Evolutionary conservation across 331 rosid species (phyloP), one percentile per base, ranked within the genome.

Genomic region (Phaseolus coccineus): DNA sequence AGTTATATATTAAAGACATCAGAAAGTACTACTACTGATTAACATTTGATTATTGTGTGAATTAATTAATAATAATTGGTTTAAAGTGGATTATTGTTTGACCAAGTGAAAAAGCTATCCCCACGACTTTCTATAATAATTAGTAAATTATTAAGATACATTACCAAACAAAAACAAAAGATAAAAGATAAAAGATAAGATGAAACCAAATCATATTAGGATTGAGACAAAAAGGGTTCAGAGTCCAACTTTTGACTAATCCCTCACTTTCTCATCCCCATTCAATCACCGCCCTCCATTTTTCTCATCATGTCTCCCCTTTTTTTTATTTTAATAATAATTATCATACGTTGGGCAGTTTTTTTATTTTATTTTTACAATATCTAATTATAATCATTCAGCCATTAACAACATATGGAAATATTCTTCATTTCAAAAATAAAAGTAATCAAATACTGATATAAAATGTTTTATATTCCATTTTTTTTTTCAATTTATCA

Each of bases 111-210:
- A 72, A 71, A 46, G 71, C 47, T 48, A 44, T 73, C 81, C 57
- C 57, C 71, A 22, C 75, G 76, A 79, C 77, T 83, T 78, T 69
- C 88, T 52, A 82, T 67, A 80, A 71, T 42, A 70, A 84, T 78
- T 78, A 39, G 15, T 69, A 53, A 70, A 77, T 75, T 30, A 59
- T 74, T 47, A 66, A 71, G 65, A 64, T 50, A 15, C 67, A 8
- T 35, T 40, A 10, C 37, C 35, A 48, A 68, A 61, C 61, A 14
- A 65, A 19, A 16, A 52, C 57, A 55, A 69, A 78, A 78, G 69
- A 19, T 19, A 19, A 19, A 19, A 19, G 22, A 19, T 19, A 55
- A 69, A 78, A 78, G 69, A 78, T 56, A 76, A 64, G 55, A 51
- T 37, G n/a, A 65, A 52, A 65, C 12, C 47, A 42, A 42, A 42